Base-by-base conservation (phyloP, 176 grass and related monocot genomes). In the Juncus effusus region DNA sequence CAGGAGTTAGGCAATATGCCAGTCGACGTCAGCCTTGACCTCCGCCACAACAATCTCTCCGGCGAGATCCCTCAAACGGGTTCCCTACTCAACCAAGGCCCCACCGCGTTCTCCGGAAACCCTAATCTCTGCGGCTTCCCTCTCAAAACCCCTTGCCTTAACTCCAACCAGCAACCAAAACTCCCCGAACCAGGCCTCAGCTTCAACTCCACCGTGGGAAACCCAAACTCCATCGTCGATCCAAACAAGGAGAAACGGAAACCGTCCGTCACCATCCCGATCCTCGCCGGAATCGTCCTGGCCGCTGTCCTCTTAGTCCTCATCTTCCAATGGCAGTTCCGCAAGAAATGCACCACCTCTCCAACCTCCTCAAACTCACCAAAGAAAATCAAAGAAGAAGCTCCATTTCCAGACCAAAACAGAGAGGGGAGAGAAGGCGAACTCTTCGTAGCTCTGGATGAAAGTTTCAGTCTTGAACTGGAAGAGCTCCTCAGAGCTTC, bases 41-140 rank as follows among this genome's bases (percentile, higher is more conserved):
- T 99, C 58, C 85, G 88, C 0, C 85, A 79, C 16, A 99, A 99
- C 39, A 87, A 93, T 79, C 85, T 99, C 58, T 82, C 81, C 11
- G 94, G 94, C 54, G 94, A 99, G 88, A 86, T 99, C 69, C 94
- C 94, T 54, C 88, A 93, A 81, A 85, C 93, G 0, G 94, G 88
- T 0, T 92, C 94, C 2, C 83, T 99, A 35, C 65, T 99, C 56
- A 99, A 92, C 78, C 94, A 99, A 72, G 94, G 94, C 0, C 94
- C 94, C 0, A 99, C 94, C 15, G 94, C 94, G 2, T 99, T 99
- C 82, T 62, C 84, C 50, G 85, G 83, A 42, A 99, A 99, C 69
- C 85, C 88, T 0, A 38, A 54, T 7, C 77, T 99, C 45, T 99
- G 94, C n/a, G 94, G 94, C 0, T 90, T 99, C 54, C 94, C 88